A percentile compares a stretch with the other conserved stretches of the same genome.
These are phyloP conservation scores for Saturnispora galanensis DNA, from an alignment of 805 yeast genomes.

Conservation along the genomic window DNA sequence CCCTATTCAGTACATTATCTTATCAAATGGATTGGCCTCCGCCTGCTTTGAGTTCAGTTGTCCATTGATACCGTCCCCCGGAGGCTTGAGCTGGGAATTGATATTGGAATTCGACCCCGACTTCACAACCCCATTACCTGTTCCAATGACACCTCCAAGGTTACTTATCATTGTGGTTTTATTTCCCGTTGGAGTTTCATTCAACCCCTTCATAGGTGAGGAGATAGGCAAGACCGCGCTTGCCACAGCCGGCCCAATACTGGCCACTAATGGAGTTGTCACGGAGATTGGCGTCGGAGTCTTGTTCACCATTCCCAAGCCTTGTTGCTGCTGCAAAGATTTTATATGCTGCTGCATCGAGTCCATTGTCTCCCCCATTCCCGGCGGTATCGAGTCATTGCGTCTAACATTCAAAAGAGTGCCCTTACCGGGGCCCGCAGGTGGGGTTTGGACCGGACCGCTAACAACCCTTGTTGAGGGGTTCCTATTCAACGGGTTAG, in stretches of 20 bases:
- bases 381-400: conserved; percentile 3
- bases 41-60: background rate
- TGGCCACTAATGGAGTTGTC: conserved; percentile 28
- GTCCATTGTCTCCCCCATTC: conserved; percentile 9
- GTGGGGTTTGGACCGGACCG: no score
- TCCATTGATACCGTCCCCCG: background rate
- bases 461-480: conserved; percentile 2
- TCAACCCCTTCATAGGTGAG: conserved; percentile 19
- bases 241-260: conserved; percentile 28
- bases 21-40: conserved; percentile 7
- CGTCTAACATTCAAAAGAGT: no score
- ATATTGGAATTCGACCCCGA: conserved; percentile 2
- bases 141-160: no score
- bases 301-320: background rate
- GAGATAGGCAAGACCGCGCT: conserved; percentile 26
- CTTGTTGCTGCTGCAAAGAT: conserved; percentile 13
- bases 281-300: conserved; percentile 17
- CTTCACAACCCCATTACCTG: background rate
- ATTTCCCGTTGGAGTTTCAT: background rate
- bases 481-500: background rate
- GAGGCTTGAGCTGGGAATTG: background rate
- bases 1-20: background rate
- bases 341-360: conserved; percentile 20
- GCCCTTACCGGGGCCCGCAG: no score
- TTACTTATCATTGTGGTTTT: background rate